Evolutionary conservation across 192 early-diverging fungal species (phyloP), one percentile per base, ranked within the genome.

Genomic region (Coemansia sp.): DNA sequence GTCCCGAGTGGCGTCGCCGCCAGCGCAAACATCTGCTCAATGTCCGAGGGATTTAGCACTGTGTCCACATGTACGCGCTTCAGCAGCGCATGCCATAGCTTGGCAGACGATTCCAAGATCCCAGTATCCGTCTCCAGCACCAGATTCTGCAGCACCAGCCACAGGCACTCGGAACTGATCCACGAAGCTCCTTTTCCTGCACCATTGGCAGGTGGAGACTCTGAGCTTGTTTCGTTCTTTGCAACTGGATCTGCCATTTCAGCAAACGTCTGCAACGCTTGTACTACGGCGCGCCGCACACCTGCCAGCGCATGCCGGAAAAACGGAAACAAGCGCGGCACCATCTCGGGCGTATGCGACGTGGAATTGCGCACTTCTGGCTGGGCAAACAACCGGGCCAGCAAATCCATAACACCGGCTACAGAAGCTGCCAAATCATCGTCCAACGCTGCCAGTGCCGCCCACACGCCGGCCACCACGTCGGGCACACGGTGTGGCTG

Each of bases 351-450:
- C 10, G 70, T 56, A 49, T 61, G 49, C 10, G 65, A 39, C 49
- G 75, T 60, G 0, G 65, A 62, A 0, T 19, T 55, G 27, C 82
- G 77, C 12, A 79, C 82, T 19, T 47, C 39, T 0, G 61, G 54
- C 25, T 75, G 77, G 25, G 72, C 73, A 62, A 95, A 87, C 55
- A 99, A 78, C 43, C 90, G 86, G 0, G 94, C 90, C 35, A 98
- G 86, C 23, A 99, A 76, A 57, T 95, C 94, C 93, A 97, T 94
- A 10, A 98, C 91, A 23, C 87, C 88, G 1, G 89, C 90, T 0
- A 93, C 97, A 1, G 95, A 94, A 0, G 95, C 87, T 12, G 95
- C 93, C 61, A 99, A 75, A 71, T 99, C 97, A 61, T 99, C 97
- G 57, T 86, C 86, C 38, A 95, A 65, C 49, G 93, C 92, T 41